phyloP scores from a whole-genome alignment of 768 basidiomycete species.

The Clavulina sp. region DNA sequence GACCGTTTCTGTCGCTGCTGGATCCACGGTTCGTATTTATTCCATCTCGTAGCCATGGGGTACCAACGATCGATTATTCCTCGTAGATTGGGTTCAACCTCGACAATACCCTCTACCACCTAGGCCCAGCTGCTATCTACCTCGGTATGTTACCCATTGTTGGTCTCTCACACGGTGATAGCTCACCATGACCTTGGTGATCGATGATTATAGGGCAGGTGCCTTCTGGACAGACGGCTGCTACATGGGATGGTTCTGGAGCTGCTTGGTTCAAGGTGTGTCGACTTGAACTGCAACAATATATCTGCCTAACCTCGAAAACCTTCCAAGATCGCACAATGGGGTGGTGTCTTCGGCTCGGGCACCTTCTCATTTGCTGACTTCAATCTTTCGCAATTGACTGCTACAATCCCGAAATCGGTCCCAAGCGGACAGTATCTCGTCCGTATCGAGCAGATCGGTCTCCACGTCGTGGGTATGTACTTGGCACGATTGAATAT shows the following conservation, averaged over 20 bases:
- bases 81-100: not conserved
- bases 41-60: not conserved
- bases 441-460: conserved; percentile 5
- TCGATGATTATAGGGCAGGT: conserved; percentile 1
- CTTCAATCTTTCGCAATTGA: no score
- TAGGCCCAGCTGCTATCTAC: not conserved
- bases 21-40: not conserved
- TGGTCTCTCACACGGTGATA: not conserved
- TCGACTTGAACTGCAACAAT: not conserved
- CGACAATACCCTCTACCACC: not conserved
- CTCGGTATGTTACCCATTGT: not conserved
- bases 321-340: no score
- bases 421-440: conserved; percentile 2
- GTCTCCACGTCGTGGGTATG: no score
- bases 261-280: conserved; percentile 7
- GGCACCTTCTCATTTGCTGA: no score
- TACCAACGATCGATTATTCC: not conserved
- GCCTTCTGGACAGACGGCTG: conserved; percentile 6
- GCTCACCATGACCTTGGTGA: not conserved
- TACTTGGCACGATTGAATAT: no score
- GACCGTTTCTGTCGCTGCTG: conserved; percentile 2
- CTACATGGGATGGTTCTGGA: conserved; percentile 5
- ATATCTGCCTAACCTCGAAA: no score
- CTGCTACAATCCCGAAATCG: conserved; percentile 1
- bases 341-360: no score